These are phyloP conservation scores for Coleophoma eucalyptorum DNA, from an alignment of 2,329 filamentous ascomycete species.

Conservation along the genomic window DNA sequence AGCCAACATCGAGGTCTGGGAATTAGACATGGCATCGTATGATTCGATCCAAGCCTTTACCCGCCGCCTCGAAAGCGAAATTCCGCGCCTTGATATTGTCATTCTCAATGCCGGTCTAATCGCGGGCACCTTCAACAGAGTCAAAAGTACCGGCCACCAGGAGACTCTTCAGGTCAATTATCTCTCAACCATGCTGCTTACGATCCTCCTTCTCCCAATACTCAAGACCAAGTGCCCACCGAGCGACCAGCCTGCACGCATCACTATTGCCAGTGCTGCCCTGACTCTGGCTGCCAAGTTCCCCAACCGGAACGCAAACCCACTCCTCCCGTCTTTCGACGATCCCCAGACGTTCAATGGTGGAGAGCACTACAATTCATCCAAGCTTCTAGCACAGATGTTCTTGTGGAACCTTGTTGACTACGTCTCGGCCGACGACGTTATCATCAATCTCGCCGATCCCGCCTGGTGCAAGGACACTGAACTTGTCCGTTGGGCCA, in stretches of 20 bases:
- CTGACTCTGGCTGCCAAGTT: conserved; percentile 23
- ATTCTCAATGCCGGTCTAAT: conserved; percentile 40
- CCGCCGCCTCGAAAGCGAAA: conserved; percentile 23
- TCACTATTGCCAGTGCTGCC: conserved; percentile 12
- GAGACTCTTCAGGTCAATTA: conserved; percentile 33
- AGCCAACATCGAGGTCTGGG: conserved; percentile 42
- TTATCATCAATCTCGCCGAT: conserved; percentile 32
- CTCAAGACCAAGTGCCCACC: conserved; percentile 13
- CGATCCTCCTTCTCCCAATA: conserved; percentile 22
- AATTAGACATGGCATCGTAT: conserved; percentile 44
- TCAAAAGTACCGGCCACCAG: conserved; percentile 32
- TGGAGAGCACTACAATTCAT: conserved; percentile 23
- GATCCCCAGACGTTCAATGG: conserved; percentile 19
- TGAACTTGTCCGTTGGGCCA: conserved; percentile 30
- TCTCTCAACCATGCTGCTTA: conserved; percentile 20
- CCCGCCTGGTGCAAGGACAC: conserved; percentile 35
- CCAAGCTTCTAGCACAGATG: conserved; percentile 29
- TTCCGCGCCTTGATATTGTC: conserved; percentile 37
- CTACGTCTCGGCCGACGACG: conserved; percentile 28
- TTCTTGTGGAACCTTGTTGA: conserved; percentile 36
- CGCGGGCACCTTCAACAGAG: conserved; percentile 2
- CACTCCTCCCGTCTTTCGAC: conserved; percentile 29
- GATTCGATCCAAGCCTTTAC: conserved; percentile 40
- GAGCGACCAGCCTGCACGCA: conserved; percentile 1
- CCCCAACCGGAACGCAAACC: conserved; percentile 16